Base-by-base conservation (phyloP, 176 grass and related monocot genomes). In the Cenchrus americanus region DNA sequence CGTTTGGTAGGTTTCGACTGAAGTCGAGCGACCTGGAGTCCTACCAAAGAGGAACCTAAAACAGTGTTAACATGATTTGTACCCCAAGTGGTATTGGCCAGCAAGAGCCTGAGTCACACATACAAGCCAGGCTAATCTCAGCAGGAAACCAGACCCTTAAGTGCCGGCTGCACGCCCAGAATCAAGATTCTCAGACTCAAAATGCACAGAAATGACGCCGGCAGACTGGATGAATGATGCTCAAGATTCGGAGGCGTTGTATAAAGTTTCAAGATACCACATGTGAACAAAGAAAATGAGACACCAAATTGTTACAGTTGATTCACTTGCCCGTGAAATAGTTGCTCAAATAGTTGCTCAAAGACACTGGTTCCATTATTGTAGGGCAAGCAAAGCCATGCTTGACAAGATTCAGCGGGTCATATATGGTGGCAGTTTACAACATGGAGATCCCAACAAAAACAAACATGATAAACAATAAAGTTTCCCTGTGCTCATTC, bases 331-430 rank as follows among this genome's bases (percentile, higher is more conserved):
- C 46, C 8, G 15, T 34, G 62, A 18, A 59, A 48, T 22, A 77
- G 73, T 84, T 69, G 63, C 23, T 48, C 73, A 18, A 59, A 48
- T 22, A 77, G 73, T 84, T 69, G 63, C 23, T 48, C 73, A 69
- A 69, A 61, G 17, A 15, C 40, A 30, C 62, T 48, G 23, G 11
- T 82, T 69, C 62, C 62, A 70, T 87, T 87, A 87, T 87, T 87
- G 21, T 61, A 62, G 14, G 19, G 64, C 26, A 50, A 49, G 64
- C 26, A 50, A 49, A 61, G 6, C 19, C 42, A 87, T 14, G 52
- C 8, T 61, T 27, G 14, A 44, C 1, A 61, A 68, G 37, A 12
- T 75, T 74, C 68, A 79, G 27, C 14, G 74, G 44, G 83, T 72
- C 44, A 60, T 27, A 79, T 32, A 83, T 32, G 17, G 61, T 0